Evolutionary conservation across 805 yeast species (phyloP).

Genomic region (Gaillardinia entomophila): DNA sequence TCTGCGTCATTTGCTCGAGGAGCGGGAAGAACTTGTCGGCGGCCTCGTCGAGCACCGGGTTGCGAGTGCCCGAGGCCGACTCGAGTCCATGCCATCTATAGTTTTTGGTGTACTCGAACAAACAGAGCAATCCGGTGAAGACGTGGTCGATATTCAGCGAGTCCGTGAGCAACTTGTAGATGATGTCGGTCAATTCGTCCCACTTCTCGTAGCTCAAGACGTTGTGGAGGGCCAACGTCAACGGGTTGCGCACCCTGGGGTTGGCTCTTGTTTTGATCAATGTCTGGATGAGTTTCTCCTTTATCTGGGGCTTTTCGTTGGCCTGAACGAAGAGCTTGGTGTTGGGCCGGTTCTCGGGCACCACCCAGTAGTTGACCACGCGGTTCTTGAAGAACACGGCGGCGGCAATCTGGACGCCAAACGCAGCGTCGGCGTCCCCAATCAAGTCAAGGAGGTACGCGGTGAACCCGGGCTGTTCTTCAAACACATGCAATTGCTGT

Average conservation of each 20-base stretch:
- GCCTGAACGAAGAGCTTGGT: conserved; percentile 18
- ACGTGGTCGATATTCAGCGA: conserved; percentile 33
- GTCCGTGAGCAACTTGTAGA: conserved; percentile 12
- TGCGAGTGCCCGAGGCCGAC: conserved; percentile 15
- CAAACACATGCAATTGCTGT: conserved; percentile 42
- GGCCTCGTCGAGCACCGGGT: conserved; percentile 36
- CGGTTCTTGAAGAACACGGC: conserved; percentile 42
- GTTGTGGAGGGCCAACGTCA: conserved; percentile 50
- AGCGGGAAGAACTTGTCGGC: conserved; percentile 30
- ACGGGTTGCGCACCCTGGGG: conserved; percentile 44
- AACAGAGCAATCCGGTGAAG: conserved; percentile 33
- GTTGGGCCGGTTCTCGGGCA: conserved; percentile 25
- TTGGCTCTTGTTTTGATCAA: conserved; percentile 27
- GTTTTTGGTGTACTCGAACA: conserved; percentile 35
- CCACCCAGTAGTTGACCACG: conserved; percentile 31
- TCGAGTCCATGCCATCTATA: conserved; percentile 46
- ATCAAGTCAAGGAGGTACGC: conserved; percentile 47
- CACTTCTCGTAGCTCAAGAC: conserved; percentile 46
- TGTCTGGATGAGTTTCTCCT: conserved; percentile 31
- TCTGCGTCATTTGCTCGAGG: conserved; percentile 25
- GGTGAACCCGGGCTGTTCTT: conserved; percentile 54
- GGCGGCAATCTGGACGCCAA: conserved; percentile 39
- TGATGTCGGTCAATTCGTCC: conserved; percentile 19
- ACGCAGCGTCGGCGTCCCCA: conserved; percentile 36
- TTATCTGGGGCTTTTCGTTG: conserved; percentile 30